Evolutionary conservation across 106 monocot species (phyloP).

Genomic region (Platanthera zijinensis): DNA sequence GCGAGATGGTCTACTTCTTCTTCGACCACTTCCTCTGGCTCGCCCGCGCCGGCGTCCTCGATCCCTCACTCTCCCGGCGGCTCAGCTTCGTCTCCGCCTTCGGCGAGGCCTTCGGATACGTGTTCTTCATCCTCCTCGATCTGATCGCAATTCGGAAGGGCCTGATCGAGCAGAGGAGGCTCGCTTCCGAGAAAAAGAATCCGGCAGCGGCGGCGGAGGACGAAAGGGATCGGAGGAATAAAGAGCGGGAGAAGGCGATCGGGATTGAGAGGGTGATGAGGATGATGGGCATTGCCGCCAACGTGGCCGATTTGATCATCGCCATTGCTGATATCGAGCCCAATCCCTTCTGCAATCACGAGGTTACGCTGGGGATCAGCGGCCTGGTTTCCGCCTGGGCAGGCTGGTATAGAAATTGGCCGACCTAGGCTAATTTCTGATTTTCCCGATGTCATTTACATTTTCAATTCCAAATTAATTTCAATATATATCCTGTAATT

Average conservation of each 20-base stretch:
- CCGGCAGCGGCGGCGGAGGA: neutral
- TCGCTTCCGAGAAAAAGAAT: constrained; percentile 12
- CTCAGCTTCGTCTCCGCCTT: constrained; percentile 91
- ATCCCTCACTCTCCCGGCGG: constrained; percentile 40
- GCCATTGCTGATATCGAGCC: constrained; percentile 75
- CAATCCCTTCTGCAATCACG: constrained; percentile 80
- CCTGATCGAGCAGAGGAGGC: constrained; percentile 26
- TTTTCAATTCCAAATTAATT: no score
- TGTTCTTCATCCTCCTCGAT: constrained; percentile 71
- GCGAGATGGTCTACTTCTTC: constrained; percentile 99
- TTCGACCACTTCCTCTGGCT: constrained; percentile 96
- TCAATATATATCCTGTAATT: no score
- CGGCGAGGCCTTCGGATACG: constrained; percentile 78
- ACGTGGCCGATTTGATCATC: constrained; percentile 74
- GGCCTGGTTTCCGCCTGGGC: constrained; percentile 97
- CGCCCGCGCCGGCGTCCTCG: constrained; percentile 55
- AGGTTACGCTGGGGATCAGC: constrained; percentile 79
- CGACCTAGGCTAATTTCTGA: neutral
- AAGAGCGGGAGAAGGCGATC: constrained; percentile 17
- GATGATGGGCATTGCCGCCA: constrained; percentile 79
- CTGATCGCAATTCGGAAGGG: constrained; percentile 54
- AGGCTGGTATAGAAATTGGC: constrained; percentile 97
- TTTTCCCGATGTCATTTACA: no score
- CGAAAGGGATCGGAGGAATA: no score
- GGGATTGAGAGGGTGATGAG: constrained; percentile 75